A percentile compares a stretch with the other conserved stretches of the same genome.
Conservation (phyloP, 2,329 filamentous ascomycete species). For the Sarocladium strictum region DNA sequence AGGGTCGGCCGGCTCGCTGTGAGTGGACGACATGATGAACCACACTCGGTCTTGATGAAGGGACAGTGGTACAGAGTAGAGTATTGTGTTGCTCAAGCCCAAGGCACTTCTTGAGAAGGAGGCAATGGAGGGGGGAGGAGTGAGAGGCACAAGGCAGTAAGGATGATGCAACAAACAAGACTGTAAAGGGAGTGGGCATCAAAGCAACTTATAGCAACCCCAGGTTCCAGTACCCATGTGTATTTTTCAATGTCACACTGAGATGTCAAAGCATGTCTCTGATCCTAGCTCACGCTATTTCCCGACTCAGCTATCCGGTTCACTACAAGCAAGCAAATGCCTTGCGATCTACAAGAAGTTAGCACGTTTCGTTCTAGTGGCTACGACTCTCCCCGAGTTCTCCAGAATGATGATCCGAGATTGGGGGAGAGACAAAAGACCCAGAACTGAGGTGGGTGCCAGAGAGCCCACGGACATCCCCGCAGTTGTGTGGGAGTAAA, state of each 20-base stretch:
- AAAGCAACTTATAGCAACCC: neutral
- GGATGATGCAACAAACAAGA: neutral
- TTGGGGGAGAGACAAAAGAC: neutral
- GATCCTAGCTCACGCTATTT: neutral
- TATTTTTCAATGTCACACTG: neutral
- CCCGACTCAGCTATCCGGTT: neutral
- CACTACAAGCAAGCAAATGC: neutral
- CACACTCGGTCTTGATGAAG: neutral
- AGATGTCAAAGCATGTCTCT: neutral
- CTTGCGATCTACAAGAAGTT: neutral
- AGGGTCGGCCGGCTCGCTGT: constrained; percentile 53
- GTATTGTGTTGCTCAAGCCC: too few species aligned
- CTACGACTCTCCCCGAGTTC: neutral
- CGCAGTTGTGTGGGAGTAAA: neutral
- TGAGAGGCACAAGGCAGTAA: too few species aligned
- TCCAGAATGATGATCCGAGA: neutral
- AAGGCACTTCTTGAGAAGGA: too few species aligned
- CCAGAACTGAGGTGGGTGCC: neutral
- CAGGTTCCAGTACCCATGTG: neutral
- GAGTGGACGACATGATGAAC: constrained; percentile 1
- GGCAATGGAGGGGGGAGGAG: too few species aligned
- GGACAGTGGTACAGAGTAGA: too few species aligned
- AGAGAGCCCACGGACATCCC: neutral
- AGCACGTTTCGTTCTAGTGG: neutral
- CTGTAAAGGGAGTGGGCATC: neutral